phyloP scores from a whole-genome alignment of 164 flowering plant species.

The Piper betle region DNA sequence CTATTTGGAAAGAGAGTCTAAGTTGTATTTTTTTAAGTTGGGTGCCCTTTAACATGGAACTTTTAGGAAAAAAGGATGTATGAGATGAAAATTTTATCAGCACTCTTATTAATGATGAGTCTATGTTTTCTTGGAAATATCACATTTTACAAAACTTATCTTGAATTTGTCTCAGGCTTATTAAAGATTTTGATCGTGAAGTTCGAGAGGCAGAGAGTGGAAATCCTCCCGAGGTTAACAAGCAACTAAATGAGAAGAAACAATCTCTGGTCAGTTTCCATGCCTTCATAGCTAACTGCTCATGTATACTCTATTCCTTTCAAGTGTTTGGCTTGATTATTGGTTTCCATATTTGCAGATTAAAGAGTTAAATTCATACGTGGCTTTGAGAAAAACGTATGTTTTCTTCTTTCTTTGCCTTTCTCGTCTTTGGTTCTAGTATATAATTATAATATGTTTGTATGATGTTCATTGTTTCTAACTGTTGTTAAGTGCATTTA shows the following conservation, averaged over 20 bases:
- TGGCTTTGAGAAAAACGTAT: conserved; percentile 92
- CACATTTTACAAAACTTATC: too few species aligned
- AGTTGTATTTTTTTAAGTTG: too few species aligned
- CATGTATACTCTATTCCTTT: neutral
- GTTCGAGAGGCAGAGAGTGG: conserved; percentile 69
- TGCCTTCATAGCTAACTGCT: neutral
- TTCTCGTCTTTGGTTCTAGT: too few species aligned
- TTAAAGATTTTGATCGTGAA: conserved; percentile 97
- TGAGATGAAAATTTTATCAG: too few species aligned
- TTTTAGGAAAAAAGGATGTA: too few species aligned
- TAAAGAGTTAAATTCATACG: conserved; percentile 93
- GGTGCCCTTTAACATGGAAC: too few species aligned
- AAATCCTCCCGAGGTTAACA: conserved; percentile 73
- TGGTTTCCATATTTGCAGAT: conserved; percentile 40
- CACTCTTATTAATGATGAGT: neutral
- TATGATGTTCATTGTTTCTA: too few species aligned
- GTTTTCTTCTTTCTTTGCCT: conserved; percentile 13
- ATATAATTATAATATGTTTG: too few species aligned
- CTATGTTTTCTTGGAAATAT: too few species aligned
- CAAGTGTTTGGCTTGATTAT: neutral
- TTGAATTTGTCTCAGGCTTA: conserved; percentile 32
- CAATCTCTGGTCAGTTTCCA: conserved; percentile 68
- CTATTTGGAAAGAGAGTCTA: too few species aligned
- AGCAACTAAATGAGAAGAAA: conserved; percentile 89
- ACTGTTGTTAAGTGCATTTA: neutral